These are phyloP conservation scores for Pichia kluyveri DNA, from an alignment of 805 yeast species.

Conservation along the genomic window DNA sequence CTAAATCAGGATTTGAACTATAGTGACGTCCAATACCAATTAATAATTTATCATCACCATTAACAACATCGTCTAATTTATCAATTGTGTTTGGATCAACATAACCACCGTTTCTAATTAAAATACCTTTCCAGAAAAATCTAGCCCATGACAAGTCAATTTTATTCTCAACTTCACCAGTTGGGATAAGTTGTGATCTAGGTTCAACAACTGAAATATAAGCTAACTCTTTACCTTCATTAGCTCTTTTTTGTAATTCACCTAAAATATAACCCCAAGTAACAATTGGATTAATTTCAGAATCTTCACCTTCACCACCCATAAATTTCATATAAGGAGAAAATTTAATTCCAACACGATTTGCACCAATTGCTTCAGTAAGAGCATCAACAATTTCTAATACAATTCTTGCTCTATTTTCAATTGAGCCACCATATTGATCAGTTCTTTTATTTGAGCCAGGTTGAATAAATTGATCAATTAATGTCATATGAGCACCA, in stretches of 20 bases:
- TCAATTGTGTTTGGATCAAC: constrained; percentile 8
- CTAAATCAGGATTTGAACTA: background rate
- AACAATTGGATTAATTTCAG: constrained; percentile 27
- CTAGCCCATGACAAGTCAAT: too few species aligned
- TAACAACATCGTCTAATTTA: constrained; percentile 7
- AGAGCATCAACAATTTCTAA: constrained; percentile 43
- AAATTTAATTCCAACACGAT: constrained; percentile 37
- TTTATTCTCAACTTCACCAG: too few species aligned
- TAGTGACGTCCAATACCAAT: constrained; percentile 24
- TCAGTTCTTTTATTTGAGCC: constrained; percentile 30
- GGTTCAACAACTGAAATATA: constrained; percentile 39
- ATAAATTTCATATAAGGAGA: constrained; percentile 38
- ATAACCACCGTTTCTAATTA: constrained; percentile 22
- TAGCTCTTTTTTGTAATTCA: constrained; percentile 27
- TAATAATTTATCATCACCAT: constrained; percentile 31
- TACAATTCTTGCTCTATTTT: constrained; percentile 32
- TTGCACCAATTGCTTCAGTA: constrained; percentile 42
- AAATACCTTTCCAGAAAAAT: too few species aligned
- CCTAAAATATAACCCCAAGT: constrained; percentile 28
- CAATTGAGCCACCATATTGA: constrained; percentile 34
- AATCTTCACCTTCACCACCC: constrained; percentile 29
- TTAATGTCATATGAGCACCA: constrained; percentile 31
- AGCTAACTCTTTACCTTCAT: constrained; percentile 10
- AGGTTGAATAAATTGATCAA: constrained; percentile 33
- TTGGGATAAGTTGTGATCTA: constrained; percentile 46